Evolutionary conservation across 2,329 filamentous ascomycete genomes (phyloP).

Genomic region (Massarina eburnea): DNA sequence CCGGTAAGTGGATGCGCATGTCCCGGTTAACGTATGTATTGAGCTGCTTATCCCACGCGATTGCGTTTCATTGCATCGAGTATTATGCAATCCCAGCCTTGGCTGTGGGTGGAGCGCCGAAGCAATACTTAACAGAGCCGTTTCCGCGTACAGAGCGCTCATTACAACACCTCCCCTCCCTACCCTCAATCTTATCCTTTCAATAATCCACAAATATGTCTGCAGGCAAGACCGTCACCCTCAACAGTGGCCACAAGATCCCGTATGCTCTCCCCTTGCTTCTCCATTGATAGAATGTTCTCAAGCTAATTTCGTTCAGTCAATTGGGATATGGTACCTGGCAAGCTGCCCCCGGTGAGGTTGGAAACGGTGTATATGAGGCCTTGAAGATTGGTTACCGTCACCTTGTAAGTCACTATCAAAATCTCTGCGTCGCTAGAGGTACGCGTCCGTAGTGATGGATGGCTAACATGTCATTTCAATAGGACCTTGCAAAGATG

Average conservation of each 20-base stretch:
- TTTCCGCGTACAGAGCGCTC: background rate
- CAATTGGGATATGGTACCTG: slow-evolving; percentile 41
- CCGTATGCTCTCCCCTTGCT: slow-evolving; percentile 34
- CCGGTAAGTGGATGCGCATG: slow-evolving; percentile 20
- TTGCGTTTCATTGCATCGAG: slow-evolving; percentile 16
- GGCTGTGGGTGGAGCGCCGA: slow-evolving; percentile 8
- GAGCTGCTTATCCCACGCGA: slow-evolving; percentile 10
- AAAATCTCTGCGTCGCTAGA: background rate
- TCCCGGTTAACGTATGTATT: slow-evolving; percentile 9
- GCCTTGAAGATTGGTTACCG: slow-evolving; percentile 38
- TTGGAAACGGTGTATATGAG: slow-evolving; percentile 47
- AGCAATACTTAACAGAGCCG: slow-evolving; percentile 16
- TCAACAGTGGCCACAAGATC: slow-evolving; percentile 46
- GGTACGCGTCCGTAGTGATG: background rate
- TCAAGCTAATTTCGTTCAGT: slow-evolving; percentile 55
- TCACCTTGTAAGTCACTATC: slow-evolving; percentile 28
- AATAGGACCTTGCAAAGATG: slow-evolving; percentile 35
- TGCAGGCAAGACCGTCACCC: slow-evolving; percentile 40
- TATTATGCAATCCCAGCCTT: slow-evolving; percentile 11
- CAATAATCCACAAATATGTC: slow-evolving; percentile 23
- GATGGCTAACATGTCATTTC: slow-evolving; percentile 31
- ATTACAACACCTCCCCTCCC: slow-evolving; percentile 6
- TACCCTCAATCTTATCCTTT: background rate
- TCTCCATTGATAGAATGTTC: slow-evolving; percentile 1
- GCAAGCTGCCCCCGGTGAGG: slow-evolving; percentile 37